Evolutionary conservation across 129 eudicot genomes (phyloP).

Genomic region (Glebionis coronaria): DNA sequence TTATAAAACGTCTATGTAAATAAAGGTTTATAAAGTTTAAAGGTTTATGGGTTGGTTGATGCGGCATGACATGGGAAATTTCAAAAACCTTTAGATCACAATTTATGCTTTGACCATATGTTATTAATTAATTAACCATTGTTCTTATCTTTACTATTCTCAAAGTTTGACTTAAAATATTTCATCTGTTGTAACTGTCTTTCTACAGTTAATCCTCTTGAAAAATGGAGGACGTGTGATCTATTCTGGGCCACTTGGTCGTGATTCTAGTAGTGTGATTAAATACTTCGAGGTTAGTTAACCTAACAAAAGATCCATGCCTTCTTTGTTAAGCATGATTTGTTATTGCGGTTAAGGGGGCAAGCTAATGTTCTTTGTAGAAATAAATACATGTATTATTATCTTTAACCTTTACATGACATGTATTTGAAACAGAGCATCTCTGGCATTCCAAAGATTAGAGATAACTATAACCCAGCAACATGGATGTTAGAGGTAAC

Average conservation of each 20-base stretch:
- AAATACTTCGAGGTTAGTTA: conserved; percentile 62
- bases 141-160: neutral
- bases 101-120: neutral
- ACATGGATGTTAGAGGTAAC: conserved; percentile 93
- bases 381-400: neutral
- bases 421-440: conserved; percentile 40
- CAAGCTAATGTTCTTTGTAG: too few relatives aligned
- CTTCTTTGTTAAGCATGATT: too few relatives aligned
- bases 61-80: too few relatives aligned
- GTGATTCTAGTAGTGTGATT: conserved; percentile 39
- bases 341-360: too few relatives aligned
- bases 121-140: neutral
- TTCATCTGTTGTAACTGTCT: neutral
- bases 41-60: too few relatives aligned
- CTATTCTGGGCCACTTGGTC: conserved; percentile 59
- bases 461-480: conserved; percentile 72
- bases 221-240: conserved; percentile 58
- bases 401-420: too few relatives aligned
- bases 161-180: neutral
- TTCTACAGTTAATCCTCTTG: conserved; percentile 50
- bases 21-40: too few relatives aligned
- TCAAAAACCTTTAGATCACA: neutral
- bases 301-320: too few relatives aligned
- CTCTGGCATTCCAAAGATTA: conserved; percentile 62
- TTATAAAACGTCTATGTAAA: too few relatives aligned